phyloP scores from a whole-genome alignment of 257 asterid species.

The Fraxinus americana region DNA sequence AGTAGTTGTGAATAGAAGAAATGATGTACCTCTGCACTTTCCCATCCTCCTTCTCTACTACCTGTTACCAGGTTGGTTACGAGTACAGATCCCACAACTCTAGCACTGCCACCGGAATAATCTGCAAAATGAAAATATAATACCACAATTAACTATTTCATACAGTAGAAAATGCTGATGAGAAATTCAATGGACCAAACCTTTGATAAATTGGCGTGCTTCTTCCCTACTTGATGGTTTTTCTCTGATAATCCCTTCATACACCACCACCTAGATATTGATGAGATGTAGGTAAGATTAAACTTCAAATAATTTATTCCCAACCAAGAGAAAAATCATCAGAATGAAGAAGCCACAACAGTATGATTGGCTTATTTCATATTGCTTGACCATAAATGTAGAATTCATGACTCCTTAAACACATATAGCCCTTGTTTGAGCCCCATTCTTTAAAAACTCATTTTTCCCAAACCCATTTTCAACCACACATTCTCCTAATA shows the following conservation, averaged over 20 bases:
- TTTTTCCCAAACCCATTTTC: too few relatives aligned
- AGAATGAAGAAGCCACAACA: constrained; percentile 8
- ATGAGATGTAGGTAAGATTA: constrained; percentile 42
- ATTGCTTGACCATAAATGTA: not conserved
- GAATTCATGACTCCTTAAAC: not conserved
- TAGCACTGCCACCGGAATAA: constrained; percentile 77
- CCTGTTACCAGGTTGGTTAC: constrained; percentile 76
- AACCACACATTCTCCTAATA: too few relatives aligned
- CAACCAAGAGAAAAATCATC: constrained; percentile 29
- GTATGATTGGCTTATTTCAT: not conserved
- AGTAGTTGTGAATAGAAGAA: constrained; percentile 2
- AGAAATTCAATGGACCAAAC: constrained; percentile 35
- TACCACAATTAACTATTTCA: constrained; percentile 8
- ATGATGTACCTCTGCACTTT: constrained; percentile 69
- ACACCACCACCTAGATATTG: constrained; percentile 81
- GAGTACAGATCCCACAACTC: constrained; percentile 78
- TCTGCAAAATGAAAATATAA: constrained; percentile 40
- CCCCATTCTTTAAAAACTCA: too few relatives aligned
- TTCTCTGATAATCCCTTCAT: constrained; percentile 75
- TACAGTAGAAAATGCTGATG: not conserved
- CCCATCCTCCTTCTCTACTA: constrained; percentile 73
- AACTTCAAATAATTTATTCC: constrained; percentile 36
- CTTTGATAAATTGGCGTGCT: constrained; percentile 70
- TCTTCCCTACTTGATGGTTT: constrained; percentile 76
- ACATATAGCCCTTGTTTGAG: too few relatives aligned